These are phyloP conservation scores for Phytophthora palmivora DNA, from an alignment of 352 stramenopile genomes.

Conservation along the genomic window DNA sequence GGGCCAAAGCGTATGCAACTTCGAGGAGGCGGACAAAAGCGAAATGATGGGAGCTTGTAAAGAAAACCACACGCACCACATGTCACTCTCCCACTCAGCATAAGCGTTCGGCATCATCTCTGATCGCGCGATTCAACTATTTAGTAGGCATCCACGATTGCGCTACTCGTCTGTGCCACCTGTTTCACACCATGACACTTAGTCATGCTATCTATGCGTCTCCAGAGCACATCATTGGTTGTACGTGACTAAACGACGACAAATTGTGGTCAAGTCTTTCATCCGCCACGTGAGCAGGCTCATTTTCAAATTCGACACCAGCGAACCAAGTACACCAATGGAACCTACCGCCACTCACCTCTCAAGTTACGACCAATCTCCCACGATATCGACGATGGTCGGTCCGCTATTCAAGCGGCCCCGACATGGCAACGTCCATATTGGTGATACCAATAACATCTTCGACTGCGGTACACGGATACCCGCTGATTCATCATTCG, in stretches of 20 bases:
- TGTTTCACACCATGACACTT: too few relatives aligned
- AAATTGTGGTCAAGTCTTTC: not conserved
- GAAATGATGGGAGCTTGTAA: too few relatives aligned
- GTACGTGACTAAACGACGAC: not conserved
- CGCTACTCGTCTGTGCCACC: too few relatives aligned
- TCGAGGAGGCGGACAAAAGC: not conserved
- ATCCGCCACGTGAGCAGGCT: conserved; percentile 4
- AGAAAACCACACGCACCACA: too few relatives aligned
- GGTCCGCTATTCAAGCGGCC: conserved; percentile 7
- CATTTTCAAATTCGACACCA: conserved; percentile 5
- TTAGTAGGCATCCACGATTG: not conserved
- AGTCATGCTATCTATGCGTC: too few relatives aligned
- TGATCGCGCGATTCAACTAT: not conserved
- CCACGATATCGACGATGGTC: conserved; percentile 1
- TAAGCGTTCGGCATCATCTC: too few relatives aligned
- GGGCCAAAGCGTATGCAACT: too few relatives aligned
- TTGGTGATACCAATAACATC: not conserved
- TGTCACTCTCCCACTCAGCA: too few relatives aligned
- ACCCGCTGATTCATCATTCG: too few relatives aligned
- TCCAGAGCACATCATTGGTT: too few relatives aligned
- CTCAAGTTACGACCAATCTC: not conserved
- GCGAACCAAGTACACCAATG: conserved; percentile 1
- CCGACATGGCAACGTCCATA: not conserved
- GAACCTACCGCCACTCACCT: not conserved
- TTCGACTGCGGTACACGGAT: too few relatives aligned